Evolutionary conservation across 345 rosid species (phyloP), one percentile per base, ranked within the genome.

Genomic region (Gossypium herbaceum): DNA sequence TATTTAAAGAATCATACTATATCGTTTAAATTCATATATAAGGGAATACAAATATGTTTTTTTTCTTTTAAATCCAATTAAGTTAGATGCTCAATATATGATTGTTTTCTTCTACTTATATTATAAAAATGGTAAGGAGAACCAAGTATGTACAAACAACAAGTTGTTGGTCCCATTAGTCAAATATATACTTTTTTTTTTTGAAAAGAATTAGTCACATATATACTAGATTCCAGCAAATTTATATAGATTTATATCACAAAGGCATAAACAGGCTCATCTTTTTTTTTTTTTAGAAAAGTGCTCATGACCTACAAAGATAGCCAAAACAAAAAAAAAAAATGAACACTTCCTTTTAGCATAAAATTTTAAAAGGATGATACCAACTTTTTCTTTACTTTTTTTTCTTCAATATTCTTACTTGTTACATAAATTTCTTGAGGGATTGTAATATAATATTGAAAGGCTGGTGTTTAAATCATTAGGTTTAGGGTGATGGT

Each of bases 201-300:
- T 4, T 27, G 29, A 3, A 29, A 29, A 34, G 39, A 29, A 57
- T 44, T 43, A 15, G 75, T 77, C 75, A 48, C 15, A 72, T 16
- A 13, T 34, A 65, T 51, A 51, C 34, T 57, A 0, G 74, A 63
- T 55, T 70, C 78, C 74, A 22, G 22, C 70, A 68, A 60, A 61
- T 54, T 67, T 68, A 25, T 24, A 59, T 47, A 61, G 39, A 55
- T 71, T 71, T 72, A 66, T 60, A 81, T 81, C 72, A 22, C 65
- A 13, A 68, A 19, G 50, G 64, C 41, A 56, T 51, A 54, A 2
- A 68, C 24, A 69, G 54, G 13, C 68, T 16, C 17, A 3, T 39
- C 47, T 45, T 19, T 3, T 51, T 56, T 56, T 20, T 7, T 17
- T 10, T 51, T 56, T 56, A 66, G 41, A 58, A 45, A 68, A 15